phyloP scores from a whole-genome alignment of 768 basidiomycete species.

The Lyophyllum semitale region DNA sequence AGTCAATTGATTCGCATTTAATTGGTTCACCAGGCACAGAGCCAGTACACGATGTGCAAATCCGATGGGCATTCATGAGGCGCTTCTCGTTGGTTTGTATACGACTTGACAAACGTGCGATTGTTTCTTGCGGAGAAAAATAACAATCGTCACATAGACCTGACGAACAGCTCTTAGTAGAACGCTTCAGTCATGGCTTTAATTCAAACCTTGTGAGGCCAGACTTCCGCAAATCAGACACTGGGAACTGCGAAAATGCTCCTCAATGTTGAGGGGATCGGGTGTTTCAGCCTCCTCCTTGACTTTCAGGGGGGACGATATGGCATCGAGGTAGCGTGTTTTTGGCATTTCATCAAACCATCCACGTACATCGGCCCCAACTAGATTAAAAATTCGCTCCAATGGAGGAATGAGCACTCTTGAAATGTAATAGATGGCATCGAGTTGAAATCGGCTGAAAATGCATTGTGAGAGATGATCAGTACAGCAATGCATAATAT shows the following conservation, averaged over 20 bases:
- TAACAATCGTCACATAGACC: slow-evolving; percentile 71
- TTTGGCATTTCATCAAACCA: slow-evolving; percentile 93
- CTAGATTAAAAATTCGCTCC: slow-evolving; percentile 86
- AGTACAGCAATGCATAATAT: slow-evolving; percentile 11
- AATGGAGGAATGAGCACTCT: slow-evolving; percentile 87
- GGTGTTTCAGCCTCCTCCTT: slow-evolving; percentile 23
- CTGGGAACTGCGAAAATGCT: slow-evolving; percentile 69
- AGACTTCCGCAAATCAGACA: slow-evolving; percentile 69
- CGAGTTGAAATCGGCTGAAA: slow-evolving; percentile 69
- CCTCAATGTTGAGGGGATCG: slow-evolving; percentile 61
- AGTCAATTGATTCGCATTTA: slow-evolving; percentile 84
- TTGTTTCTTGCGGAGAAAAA: slow-evolving; percentile 50
- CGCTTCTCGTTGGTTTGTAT: slow-evolving; percentile 56
- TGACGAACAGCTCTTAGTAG: slow-evolving; percentile 20
- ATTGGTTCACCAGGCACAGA: slow-evolving; percentile 58
- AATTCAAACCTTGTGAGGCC: slow-evolving; percentile 51
- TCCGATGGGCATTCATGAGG: slow-evolving; percentile 55
- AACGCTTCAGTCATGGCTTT: neutral
- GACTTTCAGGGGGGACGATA: slow-evolving; percentile 29
- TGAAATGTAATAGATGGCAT: slow-evolving; percentile 87
- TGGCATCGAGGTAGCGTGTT: slow-evolving; percentile 31
- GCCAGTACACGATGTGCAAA: slow-evolving; percentile 74
- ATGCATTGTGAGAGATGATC: neutral
- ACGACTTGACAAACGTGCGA: slow-evolving; percentile 57
- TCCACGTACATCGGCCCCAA: slow-evolving; percentile 81